phyloP scores from a whole-genome alignment of 441 rosid genomes.

The Aleurites moluccanus region DNA sequence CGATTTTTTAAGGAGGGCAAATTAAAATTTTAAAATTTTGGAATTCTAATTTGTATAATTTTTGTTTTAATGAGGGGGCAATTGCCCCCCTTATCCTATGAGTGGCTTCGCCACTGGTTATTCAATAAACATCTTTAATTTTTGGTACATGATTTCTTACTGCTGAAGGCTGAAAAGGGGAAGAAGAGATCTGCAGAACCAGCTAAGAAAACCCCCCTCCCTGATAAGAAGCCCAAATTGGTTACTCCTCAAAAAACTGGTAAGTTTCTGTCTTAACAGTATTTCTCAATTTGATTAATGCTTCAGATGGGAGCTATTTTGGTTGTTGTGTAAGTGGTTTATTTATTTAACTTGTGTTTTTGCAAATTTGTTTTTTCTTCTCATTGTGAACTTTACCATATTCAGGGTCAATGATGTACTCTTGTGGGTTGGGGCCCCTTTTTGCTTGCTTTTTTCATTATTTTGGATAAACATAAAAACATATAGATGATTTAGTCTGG shows the following conservation, averaged over 20 bases:
- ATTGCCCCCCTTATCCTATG: too few species aligned
- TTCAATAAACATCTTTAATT: background rate
- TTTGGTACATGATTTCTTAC: constrained; percentile 8
- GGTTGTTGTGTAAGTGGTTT: background rate
- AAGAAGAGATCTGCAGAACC: constrained; percentile 72
- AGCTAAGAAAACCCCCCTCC: constrained; percentile 38
- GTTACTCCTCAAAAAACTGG: constrained; percentile 70
- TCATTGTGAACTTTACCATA: background rate
- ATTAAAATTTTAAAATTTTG: too few species aligned
- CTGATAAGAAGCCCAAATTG: constrained; percentile 66
- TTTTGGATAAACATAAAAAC: background rate
- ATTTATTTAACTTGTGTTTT: background rate
- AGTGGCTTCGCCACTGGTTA: too few species aligned
- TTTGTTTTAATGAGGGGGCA: too few species aligned
- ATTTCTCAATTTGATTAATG: background rate
- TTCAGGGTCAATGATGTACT: background rate
- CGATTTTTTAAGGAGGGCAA: too few species aligned
- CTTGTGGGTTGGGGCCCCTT: too few species aligned
- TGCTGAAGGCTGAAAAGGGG: constrained; percentile 43
- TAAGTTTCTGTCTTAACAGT: constrained; percentile 15
- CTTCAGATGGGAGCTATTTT: constrained; percentile 4
- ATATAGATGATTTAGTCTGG: background rate
- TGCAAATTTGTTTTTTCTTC: background rate
- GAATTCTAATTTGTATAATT: too few species aligned
- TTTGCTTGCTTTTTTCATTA: background rate